These are phyloP conservation scores for Groenewaldozyma tartarivorans DNA, from an alignment of 805 yeast species.

Conservation along the genomic window DNA sequence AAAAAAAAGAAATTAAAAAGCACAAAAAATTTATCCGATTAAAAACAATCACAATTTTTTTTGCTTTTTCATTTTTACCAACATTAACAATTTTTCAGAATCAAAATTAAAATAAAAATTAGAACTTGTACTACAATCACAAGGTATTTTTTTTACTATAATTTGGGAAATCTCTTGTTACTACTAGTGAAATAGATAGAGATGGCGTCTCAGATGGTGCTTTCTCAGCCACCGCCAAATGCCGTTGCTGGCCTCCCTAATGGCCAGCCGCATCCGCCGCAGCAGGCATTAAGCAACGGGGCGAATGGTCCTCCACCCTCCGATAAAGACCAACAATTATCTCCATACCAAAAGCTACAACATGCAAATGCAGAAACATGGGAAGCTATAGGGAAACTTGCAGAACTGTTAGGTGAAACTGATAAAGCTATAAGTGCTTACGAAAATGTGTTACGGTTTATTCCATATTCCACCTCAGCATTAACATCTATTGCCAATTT, in stretches of 20 bases:
- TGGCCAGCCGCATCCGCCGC: constrained; percentile 9
- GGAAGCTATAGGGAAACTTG: constrained; percentile 81
- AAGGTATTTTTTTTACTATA: too few species aligned
- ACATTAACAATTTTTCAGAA: too few species aligned
- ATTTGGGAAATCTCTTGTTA: too few species aligned
- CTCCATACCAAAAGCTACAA: constrained; percentile 22
- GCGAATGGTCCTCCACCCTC: constrained; percentile 2
- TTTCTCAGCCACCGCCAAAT: constrained; percentile 14
- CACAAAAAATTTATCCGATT: too few species aligned
- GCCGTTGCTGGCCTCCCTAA: constrained; percentile 8
- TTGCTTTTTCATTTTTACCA: too few species aligned
- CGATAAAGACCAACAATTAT: constrained; percentile 1
- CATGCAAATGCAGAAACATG: constrained; percentile 48
- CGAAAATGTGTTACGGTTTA: constrained; percentile 77
- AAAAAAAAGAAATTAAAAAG: too few species aligned
- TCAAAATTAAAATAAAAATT: too few species aligned
- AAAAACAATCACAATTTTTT: too few species aligned
- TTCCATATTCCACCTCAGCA: constrained; percentile 79
- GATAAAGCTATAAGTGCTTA: constrained; percentile 85
- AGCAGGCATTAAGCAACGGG: not conserved
- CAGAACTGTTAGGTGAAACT: constrained; percentile 80
- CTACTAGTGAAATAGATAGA: too few species aligned
- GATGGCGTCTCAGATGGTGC: constrained; percentile 11
- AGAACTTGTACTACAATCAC: too few species aligned
- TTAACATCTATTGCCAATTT: constrained; percentile 79